phyloP scores from a whole-genome alignment of 2,329 filamentous ascomycete species.

The Ophiostoma perfectum region DNA sequence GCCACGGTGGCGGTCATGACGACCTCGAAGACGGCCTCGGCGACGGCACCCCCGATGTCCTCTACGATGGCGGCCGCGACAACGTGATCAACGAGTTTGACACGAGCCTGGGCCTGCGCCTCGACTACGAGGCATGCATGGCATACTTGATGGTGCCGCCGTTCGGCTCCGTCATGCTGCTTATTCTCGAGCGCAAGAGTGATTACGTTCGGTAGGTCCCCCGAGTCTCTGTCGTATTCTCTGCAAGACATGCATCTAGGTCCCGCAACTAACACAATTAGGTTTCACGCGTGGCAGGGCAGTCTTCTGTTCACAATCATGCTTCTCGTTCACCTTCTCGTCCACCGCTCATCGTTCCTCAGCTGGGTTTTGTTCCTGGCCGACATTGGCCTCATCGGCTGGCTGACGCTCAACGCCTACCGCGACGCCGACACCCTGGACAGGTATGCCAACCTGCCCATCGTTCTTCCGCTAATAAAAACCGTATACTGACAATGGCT shows the following conservation, averaged over 20 bases:
- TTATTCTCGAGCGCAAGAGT: slow-evolving; percentile 87
- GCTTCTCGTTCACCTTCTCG: slow-evolving; percentile 74
- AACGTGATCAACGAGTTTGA: slow-evolving; percentile 74
- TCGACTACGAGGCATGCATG: slow-evolving; percentile 85
- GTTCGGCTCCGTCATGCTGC: slow-evolving; percentile 73
- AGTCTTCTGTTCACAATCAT: slow-evolving; percentile 71
- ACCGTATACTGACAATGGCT: slow-evolving; percentile 6
- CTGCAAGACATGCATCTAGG: not conserved
- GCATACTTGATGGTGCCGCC: slow-evolving; percentile 85
- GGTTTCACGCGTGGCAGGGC: slow-evolving; percentile 96
- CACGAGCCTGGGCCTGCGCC: slow-evolving; percentile 76
- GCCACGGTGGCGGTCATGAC: slow-evolving; percentile 24
- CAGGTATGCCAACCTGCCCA: slow-evolving; percentile 40
- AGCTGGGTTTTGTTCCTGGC: slow-evolving; percentile 76
- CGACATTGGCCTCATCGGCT: slow-evolving; percentile 71
- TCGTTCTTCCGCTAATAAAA: not conserved
- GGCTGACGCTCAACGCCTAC: slow-evolving; percentile 74
- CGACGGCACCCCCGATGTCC: slow-evolving; percentile 24
- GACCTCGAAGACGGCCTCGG: slow-evolving; percentile 27
- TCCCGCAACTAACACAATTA: slow-evolving; percentile 33
- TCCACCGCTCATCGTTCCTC: slow-evolving; percentile 77
- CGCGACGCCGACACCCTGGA: slow-evolving; percentile 67
- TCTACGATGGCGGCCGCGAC: slow-evolving; percentile 43
- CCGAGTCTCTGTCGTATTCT: not conserved
- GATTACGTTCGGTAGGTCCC: slow-evolving; percentile 79